Base-by-base conservation (phyloP, 192 early-diverging fungal species). In the Thamnidium elegans region DNA sequence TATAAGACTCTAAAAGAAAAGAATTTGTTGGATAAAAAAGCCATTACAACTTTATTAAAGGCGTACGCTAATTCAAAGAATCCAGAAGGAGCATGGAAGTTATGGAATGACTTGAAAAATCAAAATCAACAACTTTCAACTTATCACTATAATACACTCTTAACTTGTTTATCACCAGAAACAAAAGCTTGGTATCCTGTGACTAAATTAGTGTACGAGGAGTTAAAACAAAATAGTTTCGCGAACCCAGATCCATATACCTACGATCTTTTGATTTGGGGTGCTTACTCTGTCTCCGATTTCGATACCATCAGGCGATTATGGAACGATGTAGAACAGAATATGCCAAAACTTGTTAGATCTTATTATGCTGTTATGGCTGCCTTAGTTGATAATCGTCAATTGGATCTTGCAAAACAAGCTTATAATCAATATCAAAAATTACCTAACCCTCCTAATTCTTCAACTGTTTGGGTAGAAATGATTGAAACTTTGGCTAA, bases 101-200 rank as follows among this genome's bases (percentile, higher is more conserved):
- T 58, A 3, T 70, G 62, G 68, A 62, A 54, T 13, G 43, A 55
- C n/a, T 10, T 54, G 14, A 54, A 30, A 15, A 11, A 19, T 0
- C 23, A 15, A 4, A 50, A 62, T 4, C 43, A 30, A 15, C 2
- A 1, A 1, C 21, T 56, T 15, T 30, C 50, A 23, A 48, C 7
- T 19, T 54, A 50, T 20, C 68, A 70, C 17, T 70, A 70, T 23
- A 64, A 70, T 58, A 34, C 68, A 8, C 17, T 70, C 2, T 13
- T 70, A 0, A 44, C 34, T 14, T 52, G 61, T 0, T 43, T 70
- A 20, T 7, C 30, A 30, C 15, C 19, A 1, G 47, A 64, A 4
- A 4, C 32, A 8, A 63, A 50, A 23, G 10, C 32, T 13, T 70
- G 60, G 61, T 62, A 70, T 5, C 61, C 36, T 6, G 54, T 58